Percentiles rank a stretch among this genome's conserved stretches.
phyloP scores from a whole-genome alignment of 345 rosid genomes.

The Punica granatum region DNA sequence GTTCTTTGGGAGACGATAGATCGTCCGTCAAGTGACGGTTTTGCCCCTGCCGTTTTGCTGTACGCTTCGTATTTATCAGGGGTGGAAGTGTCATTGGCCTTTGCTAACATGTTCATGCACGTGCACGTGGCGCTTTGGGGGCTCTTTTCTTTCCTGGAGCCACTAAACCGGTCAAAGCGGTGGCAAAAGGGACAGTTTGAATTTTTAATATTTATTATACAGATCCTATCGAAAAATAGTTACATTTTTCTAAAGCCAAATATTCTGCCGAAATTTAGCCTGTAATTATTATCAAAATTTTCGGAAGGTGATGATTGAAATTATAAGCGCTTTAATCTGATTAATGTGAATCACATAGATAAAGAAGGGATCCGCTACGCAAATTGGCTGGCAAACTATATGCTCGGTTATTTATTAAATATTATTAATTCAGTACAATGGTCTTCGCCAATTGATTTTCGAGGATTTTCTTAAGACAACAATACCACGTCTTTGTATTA shows the following conservation, averaged over 20 bases:
- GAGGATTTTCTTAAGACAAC: too few relatives aligned
- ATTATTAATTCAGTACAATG: too few relatives aligned
- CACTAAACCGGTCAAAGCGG: slow-evolving; percentile 22
- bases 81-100: slow-evolving; percentile 1
- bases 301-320: too few relatives aligned
- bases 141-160: slow-evolving; percentile 12
- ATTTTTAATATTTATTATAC: background rate
- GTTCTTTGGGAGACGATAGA: background rate
- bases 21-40: background rate
- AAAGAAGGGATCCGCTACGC: too few relatives aligned
- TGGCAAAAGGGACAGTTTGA: background rate
- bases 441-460: too few relatives aligned
- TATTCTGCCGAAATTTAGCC: slow-evolving; percentile 16
- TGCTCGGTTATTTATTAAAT: too few relatives aligned
- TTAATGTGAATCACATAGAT: too few relatives aligned
- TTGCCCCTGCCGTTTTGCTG: background rate
- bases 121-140: slow-evolving; percentile 4
- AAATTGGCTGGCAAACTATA: too few relatives aligned
- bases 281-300: background rate
- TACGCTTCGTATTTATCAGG: background rate
- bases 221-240: too few relatives aligned
- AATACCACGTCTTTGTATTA: too few relatives aligned
- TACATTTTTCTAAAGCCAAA: slow-evolving; percentile 16
- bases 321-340: too few relatives aligned
- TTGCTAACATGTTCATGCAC: background rate